These are phyloP conservation scores for Rheum nobile DNA, from an alignment of 148 eudicot genomes.

Conservation along the genomic window DNA sequence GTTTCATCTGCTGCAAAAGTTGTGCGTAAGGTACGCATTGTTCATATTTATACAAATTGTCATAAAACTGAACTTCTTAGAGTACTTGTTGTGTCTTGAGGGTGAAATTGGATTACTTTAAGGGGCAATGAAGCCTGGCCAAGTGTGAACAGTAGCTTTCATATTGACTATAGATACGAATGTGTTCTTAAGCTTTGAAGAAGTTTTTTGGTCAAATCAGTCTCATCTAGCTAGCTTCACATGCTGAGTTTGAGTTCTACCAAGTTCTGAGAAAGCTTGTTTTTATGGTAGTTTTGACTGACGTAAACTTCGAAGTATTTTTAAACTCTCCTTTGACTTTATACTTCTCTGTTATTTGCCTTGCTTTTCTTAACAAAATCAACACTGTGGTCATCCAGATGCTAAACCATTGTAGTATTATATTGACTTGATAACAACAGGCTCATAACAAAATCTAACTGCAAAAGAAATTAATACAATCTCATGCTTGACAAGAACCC, in stretches of 20 bases:
- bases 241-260: neutral
- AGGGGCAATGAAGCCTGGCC: neutral
- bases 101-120: neutral
- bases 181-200: neutral
- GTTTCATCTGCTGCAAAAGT: slow-evolving; percentile 82
- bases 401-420: neutral
- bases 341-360: neutral
- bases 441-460: neutral
- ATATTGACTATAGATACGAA: neutral
- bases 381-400: neutral
- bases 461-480: neutral
- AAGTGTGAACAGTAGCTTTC: neutral
- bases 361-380: neutral
- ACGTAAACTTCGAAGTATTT: neutral
- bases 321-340: neutral
- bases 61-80: neutral
- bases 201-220: neutral
- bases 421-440: neutral
- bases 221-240: neutral
- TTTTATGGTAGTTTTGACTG: neutral
- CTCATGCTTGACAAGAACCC: neutral
- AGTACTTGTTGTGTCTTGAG: neutral
- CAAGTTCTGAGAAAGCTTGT: neutral
- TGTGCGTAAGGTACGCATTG: slow-evolving; percentile 59
- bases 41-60: neutral